A percentile compares a stretch with the other conserved stretches of the same genome.
These are phyloP conservation scores for Closterium sp. DNA, from an alignment of 139 green algal species.

Conservation along the genomic window DNA sequence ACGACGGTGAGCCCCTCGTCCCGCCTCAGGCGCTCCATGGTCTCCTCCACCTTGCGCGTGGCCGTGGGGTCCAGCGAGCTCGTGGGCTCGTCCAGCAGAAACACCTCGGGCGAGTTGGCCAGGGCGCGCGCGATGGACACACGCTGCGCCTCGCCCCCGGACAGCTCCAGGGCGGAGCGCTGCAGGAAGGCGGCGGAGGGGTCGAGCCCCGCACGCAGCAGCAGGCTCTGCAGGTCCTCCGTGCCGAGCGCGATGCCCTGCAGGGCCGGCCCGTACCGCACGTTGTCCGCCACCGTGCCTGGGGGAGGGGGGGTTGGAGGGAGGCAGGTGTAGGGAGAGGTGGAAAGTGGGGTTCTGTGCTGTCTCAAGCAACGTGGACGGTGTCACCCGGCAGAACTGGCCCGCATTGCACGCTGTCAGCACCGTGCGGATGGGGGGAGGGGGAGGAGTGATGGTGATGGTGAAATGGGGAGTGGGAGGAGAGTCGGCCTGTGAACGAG, in stretches of 20 bases:
- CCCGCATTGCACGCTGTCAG: too few species aligned
- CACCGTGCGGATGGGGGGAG: too few species aligned
- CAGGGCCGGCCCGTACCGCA: constrained; percentile 35
- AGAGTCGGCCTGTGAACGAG: too few species aligned
- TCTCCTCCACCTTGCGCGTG: constrained; percentile 39
- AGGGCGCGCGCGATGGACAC: constrained; percentile 43
- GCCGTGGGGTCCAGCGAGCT: constrained; percentile 36
- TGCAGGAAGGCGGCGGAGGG: neutral
- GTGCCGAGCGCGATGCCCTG: neutral
- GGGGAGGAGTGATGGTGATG: neutral
- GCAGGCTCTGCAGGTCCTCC: constrained; percentile 21
- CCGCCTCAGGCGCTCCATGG: constrained; percentile 6
- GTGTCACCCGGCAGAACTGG: too few species aligned
- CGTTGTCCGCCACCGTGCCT: constrained; percentile 42
- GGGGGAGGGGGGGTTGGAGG: neutral
- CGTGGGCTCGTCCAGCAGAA: constrained; percentile 47
- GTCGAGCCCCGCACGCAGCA: constrained; percentile 8
- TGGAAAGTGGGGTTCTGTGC: too few species aligned
- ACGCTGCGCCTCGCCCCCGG: constrained; percentile 40
- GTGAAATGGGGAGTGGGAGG: neutral
- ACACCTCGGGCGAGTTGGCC: constrained; percentile 36
- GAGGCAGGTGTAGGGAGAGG: neutral
- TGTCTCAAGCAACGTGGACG: too few species aligned
- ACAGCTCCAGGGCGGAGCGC: neutral
- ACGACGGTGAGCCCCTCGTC: constrained; percentile 30